phyloP scores from a whole-genome alignment of 2,329 filamentous ascomycete genomes.

The Venturia carpophila region DNA sequence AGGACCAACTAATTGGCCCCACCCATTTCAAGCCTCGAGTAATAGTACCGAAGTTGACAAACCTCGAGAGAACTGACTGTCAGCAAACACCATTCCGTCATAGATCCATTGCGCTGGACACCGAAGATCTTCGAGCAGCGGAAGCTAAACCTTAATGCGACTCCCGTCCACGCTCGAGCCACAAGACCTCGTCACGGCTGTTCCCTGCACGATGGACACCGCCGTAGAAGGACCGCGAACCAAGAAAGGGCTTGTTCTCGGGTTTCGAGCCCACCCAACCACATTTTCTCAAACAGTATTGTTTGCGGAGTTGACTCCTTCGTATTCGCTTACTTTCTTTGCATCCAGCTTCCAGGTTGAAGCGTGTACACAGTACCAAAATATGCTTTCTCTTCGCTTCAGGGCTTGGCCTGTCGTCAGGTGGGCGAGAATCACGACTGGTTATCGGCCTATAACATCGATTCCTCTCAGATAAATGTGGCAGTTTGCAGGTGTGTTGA shows the following conservation, averaged over 20 bases:
- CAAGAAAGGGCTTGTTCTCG: background rate
- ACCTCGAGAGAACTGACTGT: background rate
- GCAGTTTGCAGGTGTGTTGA: too few relatives aligned
- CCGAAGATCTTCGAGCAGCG: background rate
- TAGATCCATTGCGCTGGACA: background rate
- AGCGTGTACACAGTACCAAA: background rate
- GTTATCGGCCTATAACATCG: too few relatives aligned
- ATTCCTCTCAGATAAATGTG: too few relatives aligned
- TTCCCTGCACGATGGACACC: background rate
- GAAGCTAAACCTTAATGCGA: slow-evolving; percentile 11
- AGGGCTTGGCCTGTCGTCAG: too few relatives aligned
- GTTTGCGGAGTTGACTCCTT: background rate
- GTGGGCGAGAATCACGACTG: too few relatives aligned
- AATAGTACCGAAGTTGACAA: background rate
- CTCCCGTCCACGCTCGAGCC: background rate
- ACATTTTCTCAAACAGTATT: background rate
- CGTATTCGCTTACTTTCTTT: background rate
- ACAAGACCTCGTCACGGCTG: background rate
- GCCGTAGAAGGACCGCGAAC: background rate
- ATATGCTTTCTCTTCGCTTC: too few relatives aligned
- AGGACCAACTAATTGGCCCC: background rate
- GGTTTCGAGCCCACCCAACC: background rate
- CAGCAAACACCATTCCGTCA: background rate
- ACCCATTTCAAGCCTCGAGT: background rate
- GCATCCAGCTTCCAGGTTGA: background rate